Evolutionary conservation across 2,329 filamentous ascomycete genomes (phyloP), one percentile per base, ranked within the genome.

Genomic region (Neospermospora avenae): DNA sequence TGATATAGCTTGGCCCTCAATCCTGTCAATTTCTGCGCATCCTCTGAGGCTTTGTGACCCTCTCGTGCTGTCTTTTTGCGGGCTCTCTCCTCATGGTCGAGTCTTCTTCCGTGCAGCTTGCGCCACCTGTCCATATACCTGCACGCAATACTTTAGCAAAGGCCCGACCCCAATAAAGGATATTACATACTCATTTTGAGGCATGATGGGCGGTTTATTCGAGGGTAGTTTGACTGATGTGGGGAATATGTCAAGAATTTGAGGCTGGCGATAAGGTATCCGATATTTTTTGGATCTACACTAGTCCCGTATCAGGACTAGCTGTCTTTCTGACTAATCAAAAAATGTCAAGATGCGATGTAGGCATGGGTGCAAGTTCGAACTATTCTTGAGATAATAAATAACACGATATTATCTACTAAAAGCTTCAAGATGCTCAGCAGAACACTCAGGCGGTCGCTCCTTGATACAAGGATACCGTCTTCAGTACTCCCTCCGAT

Each of bases 1-100:
- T 93, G 89, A 80, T 95, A 88, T 71, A 96, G 81, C 82, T 99
- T 99, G 69, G 95, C 95, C 64, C 91, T 84, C 70, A 98, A 85
- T 66, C 95, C 95, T 63, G 90, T 88, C 72, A 97, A 83, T 76
- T 95, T 96, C 81, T 98, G 93, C 24, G 95, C 92, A 78, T 96
- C 88, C 73, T 95, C 84, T 54, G 90, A 95, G 59, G 85, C 85
- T 77, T 93, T 87, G 82, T 99, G 93, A 62, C 86, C 88, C 79
- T 96, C 91, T 78, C 95, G 88, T 62, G 95, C 95, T 64, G 85
- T 80, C 70, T 87, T 86, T 83, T 99, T 99, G 71, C 95, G 90
- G 61, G 81, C 80, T 67, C 93, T 88, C 79, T 99, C 95, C 48
- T 71, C 90, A 63, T 74, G 68, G 53, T 72, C 70, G 63, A 84